phyloP scores from a whole-genome alignment of 441 rosid species.

The Jatropha podagrica region DNA sequence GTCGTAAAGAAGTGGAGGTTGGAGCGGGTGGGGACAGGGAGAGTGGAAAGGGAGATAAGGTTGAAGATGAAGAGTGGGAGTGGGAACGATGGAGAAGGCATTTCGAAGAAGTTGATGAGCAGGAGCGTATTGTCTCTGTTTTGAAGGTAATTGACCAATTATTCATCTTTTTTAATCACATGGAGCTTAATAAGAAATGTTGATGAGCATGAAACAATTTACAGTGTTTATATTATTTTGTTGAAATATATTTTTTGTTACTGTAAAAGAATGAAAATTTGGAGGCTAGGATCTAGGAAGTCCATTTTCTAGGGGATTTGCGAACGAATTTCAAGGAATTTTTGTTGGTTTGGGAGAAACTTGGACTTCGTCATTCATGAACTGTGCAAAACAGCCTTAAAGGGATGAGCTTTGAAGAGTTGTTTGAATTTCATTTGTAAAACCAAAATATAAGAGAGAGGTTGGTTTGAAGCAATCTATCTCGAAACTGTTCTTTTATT shows the following conservation, averaged over 20 bases:
- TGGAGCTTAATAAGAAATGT: no score
- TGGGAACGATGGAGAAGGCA: constrained; percentile 94
- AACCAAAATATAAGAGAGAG: no score
- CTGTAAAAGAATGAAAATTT: neutral
- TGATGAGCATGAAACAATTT: no score
- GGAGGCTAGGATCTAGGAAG: neutral
- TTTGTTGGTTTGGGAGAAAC: neutral
- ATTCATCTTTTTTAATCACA: neutral
- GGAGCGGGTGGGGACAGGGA: constrained; percentile 17
- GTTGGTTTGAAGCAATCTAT: no score
- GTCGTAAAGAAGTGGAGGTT: constrained; percentile 18
- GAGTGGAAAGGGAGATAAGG: constrained; percentile 7
- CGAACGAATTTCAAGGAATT: neutral
- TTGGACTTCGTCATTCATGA: neutral
- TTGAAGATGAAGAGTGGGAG: constrained; percentile 61
- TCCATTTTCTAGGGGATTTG: neutral
- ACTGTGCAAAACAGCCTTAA: neutral
- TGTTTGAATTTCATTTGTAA: neutral
- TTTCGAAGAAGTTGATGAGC: constrained; percentile 79
- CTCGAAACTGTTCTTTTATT: neutral
- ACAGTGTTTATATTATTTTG: neutral
- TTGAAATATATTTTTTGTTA: neutral
- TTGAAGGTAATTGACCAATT: constrained; percentile 51
- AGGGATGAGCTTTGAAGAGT: no score
- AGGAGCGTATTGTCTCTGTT: constrained; percentile 70